These are phyloP conservation scores for Amanita polypyramis DNA, from an alignment of 768 basidiomycete species.

Conservation along the genomic window DNA sequence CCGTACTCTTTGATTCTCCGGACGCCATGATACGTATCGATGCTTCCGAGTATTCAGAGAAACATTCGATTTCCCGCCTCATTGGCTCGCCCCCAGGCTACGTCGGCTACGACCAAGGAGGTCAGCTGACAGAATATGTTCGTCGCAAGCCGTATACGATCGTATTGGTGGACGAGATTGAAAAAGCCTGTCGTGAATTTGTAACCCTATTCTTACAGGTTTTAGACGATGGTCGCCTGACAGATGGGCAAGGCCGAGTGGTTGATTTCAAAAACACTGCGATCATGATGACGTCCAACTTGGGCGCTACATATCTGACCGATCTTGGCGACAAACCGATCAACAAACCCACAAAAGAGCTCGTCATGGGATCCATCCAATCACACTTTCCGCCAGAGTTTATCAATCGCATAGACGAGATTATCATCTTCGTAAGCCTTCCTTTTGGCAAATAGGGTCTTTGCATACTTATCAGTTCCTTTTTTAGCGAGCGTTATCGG, in stretches of 20 bases:
- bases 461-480: constrained; percentile 16
- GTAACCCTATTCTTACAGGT: constrained; percentile 58
- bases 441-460: not conserved
- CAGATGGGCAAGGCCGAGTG: constrained; percentile 86
- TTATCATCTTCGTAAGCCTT: constrained; percentile 62
- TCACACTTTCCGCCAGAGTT: constrained; percentile 89
- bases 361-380: constrained; percentile 76
- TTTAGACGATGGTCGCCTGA: constrained; percentile 85
- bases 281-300: constrained; percentile 91
- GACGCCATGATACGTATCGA: constrained; percentile 91
- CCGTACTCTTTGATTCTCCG: constrained; percentile 80
- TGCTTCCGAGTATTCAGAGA: constrained; percentile 87
- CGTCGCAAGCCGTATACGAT: constrained; percentile 86
- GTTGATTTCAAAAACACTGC: constrained; percentile 87
- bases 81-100: constrained; percentile 73
- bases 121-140: constrained; percentile 89
- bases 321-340: constrained; percentile 70
- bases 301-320: constrained; percentile 69
- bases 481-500: constrained; percentile 68
- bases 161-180: constrained; percentile 80
- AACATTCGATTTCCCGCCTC: constrained; percentile 41
- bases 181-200: constrained; percentile 73
- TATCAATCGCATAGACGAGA: constrained; percentile 82
- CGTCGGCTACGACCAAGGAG: constrained; percentile 83
- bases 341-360: constrained; percentile 40